phyloP scores from a whole-genome alignment of 129 eudicot species.

The Artemisia argyi region DNA sequence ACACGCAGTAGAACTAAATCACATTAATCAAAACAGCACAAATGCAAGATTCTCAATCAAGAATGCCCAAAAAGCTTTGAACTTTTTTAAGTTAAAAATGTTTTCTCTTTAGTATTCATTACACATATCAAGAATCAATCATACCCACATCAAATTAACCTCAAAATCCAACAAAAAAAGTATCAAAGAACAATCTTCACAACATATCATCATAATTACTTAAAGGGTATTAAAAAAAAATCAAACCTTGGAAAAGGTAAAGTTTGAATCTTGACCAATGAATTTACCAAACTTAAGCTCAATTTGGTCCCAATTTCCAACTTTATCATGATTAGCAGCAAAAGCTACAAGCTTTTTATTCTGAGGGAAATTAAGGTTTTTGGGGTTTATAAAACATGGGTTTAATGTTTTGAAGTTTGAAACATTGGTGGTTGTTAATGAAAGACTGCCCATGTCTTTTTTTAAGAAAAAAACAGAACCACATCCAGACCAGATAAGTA shows the following conservation, averaged over 20 bases:
- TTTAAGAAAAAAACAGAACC: conserved; percentile 2
- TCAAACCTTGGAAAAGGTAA: conserved; percentile 63
- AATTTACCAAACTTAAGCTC: conserved; percentile 63
- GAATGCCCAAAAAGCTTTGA: conserved; percentile 16
- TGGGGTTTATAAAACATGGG: conserved; percentile 28
- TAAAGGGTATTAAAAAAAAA: conserved; percentile 1
- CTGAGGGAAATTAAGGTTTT: conserved; percentile 23
- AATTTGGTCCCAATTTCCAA: conserved; percentile 57
- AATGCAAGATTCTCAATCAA: conserved; percentile 7
- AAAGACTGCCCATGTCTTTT: conserved; percentile 38
- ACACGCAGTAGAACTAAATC: no score
- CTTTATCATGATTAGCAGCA: conserved; percentile 49
- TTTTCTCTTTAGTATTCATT: not conserved
- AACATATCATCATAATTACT: not conserved
- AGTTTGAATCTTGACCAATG: conserved; percentile 68
- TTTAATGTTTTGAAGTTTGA: conserved; percentile 18
- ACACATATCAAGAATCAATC: not conserved
- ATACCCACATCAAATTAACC: conserved; percentile 21
- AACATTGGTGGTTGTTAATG: conserved; percentile 22
- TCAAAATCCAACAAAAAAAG: not conserved
- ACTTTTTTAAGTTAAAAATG: not conserved
- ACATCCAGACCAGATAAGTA: not conserved
- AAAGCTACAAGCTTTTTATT: conserved; percentile 40
- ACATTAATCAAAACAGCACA: not conserved
- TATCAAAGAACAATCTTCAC: not conserved